Evolutionary conservation across 2,329 filamentous ascomycete species (phyloP), one percentile per base, ranked within the genome.

Genomic region (Tolypocladium album): DNA sequence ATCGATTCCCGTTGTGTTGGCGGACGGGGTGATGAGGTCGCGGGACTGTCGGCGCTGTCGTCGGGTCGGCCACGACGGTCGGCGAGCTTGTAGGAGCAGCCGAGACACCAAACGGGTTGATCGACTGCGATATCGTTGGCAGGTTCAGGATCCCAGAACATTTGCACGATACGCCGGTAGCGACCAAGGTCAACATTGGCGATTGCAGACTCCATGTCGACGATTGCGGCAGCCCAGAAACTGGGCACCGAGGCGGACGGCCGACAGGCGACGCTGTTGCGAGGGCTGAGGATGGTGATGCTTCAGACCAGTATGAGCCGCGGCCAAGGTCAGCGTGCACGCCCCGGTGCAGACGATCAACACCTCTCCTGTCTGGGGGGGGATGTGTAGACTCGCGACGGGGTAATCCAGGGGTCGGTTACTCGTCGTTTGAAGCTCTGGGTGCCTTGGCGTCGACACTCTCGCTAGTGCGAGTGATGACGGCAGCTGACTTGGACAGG

Each of bases 91-190:
- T 85, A 85, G 39, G 75, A 77, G 59, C 74, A 74, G 40, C 83
- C 83, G 8, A 97, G 79, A 69, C 92, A 95, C 92, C 93, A 97
- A 63, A 96, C 89, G 15, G 89, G 85, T 40, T 84, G 80, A 63
- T 86, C 81, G 43, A 82, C 80, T 61, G 76, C 72, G 60, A 86
- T 79, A 70, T 96, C 87, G 75, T 97, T 96, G 63, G 83, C 85
- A 7, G 92, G 92, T 64, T 92, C 87, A 0, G 92, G 91, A 67
- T 97, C 92, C 88, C 92, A 96, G 69, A 97, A 88, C 76, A 90
- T 91, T 75, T 93, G 89, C 62, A 97, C 87, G 67, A 97, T 86
- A 64, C 89, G 88, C 74, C 90, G 89, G 62, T 81, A 81, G 66
- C 89, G 88, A 66, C 89, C 84, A 62, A 95, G 78, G 69, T 96